Evolutionary conservation across 179 eudicot species (phyloP).

Genomic region (Beta lomatogona): DNA sequence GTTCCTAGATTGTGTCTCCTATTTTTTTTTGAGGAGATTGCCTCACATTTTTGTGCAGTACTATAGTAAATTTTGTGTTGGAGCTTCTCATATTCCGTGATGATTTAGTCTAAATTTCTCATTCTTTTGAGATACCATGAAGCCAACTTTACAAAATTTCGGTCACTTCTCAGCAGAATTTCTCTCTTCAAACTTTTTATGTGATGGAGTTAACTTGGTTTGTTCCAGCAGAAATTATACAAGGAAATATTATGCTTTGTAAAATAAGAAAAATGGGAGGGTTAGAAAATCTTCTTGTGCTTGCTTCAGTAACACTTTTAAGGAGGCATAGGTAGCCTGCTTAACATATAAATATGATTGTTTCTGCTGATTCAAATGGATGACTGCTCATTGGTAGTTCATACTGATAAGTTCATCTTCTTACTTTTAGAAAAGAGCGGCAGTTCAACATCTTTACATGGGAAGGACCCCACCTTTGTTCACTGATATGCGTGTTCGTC

Average conservation of each 20-base stretch:
- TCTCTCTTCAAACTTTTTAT: background rate
- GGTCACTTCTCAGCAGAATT: background rate
- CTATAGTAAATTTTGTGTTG: background rate
- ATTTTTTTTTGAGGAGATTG: background rate
- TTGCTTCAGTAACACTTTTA: background rate
- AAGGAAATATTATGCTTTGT: background rate
- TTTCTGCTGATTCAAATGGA: background rate
- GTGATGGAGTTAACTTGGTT: background rate
- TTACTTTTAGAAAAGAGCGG: constrained; percentile 57
- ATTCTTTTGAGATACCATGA: background rate
- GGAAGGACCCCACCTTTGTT: constrained; percentile 91
- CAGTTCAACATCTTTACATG: constrained; percentile 75
- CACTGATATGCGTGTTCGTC: constrained; percentile 86
- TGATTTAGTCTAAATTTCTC: background rate
- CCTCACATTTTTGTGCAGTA: background rate
- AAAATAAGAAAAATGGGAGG: background rate
- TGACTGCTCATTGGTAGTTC: constrained; percentile 11
- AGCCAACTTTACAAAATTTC: background rate
- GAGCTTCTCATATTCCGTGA: background rate
- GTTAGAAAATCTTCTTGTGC: background rate
- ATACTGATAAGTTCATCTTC: constrained; percentile 12
- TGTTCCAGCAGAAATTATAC: background rate
- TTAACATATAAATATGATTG: background rate
- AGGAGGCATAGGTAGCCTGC: background rate
- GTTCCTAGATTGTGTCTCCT: no score